Evolutionary conservation across 2,329 filamentous ascomycete genomes (phyloP), one percentile per base, ranked within the genome.

Genomic region (Xylogone sp.): DNA sequence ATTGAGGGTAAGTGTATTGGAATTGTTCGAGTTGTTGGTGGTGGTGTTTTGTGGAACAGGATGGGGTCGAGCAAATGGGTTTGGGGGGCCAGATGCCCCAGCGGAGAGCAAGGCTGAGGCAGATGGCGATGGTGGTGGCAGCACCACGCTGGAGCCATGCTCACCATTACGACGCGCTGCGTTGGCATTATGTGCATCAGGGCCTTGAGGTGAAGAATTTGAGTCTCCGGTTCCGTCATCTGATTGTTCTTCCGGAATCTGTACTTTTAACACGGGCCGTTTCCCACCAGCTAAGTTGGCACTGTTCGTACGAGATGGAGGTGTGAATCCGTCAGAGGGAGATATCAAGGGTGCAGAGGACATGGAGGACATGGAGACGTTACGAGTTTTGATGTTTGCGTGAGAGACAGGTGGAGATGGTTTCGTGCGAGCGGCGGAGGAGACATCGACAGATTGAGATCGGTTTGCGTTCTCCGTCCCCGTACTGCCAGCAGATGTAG

Each of bases 201-300:
- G 56, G 18, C 63, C 64, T 18, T 57, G 57, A 20, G 65, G 64
- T 43, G 66, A 64, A 64, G 87, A 74, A 68, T 81, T 67, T 68
- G 88, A 88, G 50, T 88, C 88, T 45, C 79, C 89, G 2, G 87
- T 89, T 52, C 84, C 89, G 44, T 79, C 83, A 43, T 96, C 90
- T 9, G 90, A 95, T 42, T 85, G 84, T 63, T 96, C 94, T 59
- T 91, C 93, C 0, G 94, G 94, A 62, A 99, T 99, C 65, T 97
- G 91, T 3, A 99, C 90, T 61, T 90, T 96, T 45, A 99, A 76
- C 49, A 90, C 83, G 2, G 94, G 94, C 50, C 92, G 81, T 62
- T 88, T 84, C 8, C 83, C 83, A 10, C 71, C 59, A 10, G 56
- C 57, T 21, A 81, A 73, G 58, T 86, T 82, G 53, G 87, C 73